Conservation (phyloP, 768 basidiomycete genomes). For the Cyathus striatus region DNA sequence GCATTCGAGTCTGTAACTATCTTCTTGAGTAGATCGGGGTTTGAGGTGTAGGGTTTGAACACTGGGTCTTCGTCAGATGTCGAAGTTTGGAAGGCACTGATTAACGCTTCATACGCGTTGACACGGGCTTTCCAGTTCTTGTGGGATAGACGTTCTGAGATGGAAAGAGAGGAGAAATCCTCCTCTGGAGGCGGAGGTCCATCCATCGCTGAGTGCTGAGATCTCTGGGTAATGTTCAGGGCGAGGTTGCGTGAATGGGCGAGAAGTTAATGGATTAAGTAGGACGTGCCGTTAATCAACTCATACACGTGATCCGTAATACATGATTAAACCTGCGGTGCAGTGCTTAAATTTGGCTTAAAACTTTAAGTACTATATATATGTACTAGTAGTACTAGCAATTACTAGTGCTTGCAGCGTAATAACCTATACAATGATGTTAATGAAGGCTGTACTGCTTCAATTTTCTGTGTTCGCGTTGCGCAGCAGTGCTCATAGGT, state of each 20-base stretch:
- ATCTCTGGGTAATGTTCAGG: slow-evolving; percentile 10
- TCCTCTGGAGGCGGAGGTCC: slow-evolving; percentile 90
- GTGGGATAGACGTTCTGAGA: slow-evolving; percentile 79
- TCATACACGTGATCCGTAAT: too few relatives aligned
- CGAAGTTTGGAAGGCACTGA: slow-evolving; percentile 83
- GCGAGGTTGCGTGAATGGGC: slow-evolving; percentile 4
- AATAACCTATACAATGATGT: too few relatives aligned
- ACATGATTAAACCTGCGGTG: too few relatives aligned
- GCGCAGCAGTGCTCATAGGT: too few relatives aligned
- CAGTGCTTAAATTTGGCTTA: too few relatives aligned
- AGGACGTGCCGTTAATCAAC: too few relatives aligned
- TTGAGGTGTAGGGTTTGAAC: slow-evolving; percentile 84
- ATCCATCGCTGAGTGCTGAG: slow-evolving; percentile 54
- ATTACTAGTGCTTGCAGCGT: too few relatives aligned
- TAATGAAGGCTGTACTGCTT: too few relatives aligned
- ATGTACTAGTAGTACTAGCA: too few relatives aligned
- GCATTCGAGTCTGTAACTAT: slow-evolving; percentile 89
- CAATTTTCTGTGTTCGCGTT: too few relatives aligned
- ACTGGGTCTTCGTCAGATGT: slow-evolving; percentile 92
- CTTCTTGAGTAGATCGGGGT: slow-evolving; percentile 76
- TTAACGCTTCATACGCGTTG: slow-evolving; percentile 84
- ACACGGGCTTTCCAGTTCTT: slow-evolving; percentile 99
- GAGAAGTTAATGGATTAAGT: too few relatives aligned
- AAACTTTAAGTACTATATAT: too few relatives aligned
- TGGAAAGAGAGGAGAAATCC: slow-evolving; percentile 78